phyloP scores from a whole-genome alignment of 73 alveolate genomes.

The Uronychia binucleata region DNA sequence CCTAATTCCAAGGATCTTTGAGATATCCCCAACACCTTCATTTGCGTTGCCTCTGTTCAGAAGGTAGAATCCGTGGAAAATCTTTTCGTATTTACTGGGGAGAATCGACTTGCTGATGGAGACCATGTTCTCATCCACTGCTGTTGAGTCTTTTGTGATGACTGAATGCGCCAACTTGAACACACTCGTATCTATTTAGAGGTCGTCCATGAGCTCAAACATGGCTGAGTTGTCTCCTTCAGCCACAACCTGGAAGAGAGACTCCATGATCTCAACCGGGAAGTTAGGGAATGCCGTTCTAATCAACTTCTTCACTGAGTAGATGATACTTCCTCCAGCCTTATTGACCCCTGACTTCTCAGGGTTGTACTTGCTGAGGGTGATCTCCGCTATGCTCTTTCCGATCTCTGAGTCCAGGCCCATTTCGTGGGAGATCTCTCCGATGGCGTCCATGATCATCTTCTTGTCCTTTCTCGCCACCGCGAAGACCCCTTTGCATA shows the following conservation, averaged over 20 bases:
- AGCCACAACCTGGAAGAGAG: conserved; percentile 10
- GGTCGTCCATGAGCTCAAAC: no score
- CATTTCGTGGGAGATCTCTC: background rate
- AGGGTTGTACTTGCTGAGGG: conserved; percentile 24
- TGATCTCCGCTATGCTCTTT: conserved; percentile 1
- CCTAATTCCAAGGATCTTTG: no score
- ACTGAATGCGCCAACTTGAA: no score
- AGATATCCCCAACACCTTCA: no score
- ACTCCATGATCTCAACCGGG: conserved; percentile 16
- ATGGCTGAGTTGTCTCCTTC: no score
- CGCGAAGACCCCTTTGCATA: conserved; percentile 12
- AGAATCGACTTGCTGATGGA: no score
- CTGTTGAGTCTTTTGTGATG: no score
- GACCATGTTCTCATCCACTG: no score
- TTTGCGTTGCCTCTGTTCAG: no score
- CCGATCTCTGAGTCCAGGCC: conserved; percentile 5
- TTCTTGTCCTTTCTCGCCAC: conserved; percentile 6
- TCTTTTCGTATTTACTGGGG: no score
- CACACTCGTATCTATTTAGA: no score
- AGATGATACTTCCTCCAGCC: conserved; percentile 9
- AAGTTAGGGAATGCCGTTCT: conserved; percentile 3
- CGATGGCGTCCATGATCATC: background rate
- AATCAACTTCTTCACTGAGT: conserved; percentile 20
- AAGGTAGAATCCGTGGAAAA: no score
- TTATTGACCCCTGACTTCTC: conserved; percentile 9